Percentiles rank a stretch among this genome's conserved stretches.
phyloP scores from a whole-genome alignment of 1,284 basidiomycete species.

The Fomitopsis pinicola region DNA sequence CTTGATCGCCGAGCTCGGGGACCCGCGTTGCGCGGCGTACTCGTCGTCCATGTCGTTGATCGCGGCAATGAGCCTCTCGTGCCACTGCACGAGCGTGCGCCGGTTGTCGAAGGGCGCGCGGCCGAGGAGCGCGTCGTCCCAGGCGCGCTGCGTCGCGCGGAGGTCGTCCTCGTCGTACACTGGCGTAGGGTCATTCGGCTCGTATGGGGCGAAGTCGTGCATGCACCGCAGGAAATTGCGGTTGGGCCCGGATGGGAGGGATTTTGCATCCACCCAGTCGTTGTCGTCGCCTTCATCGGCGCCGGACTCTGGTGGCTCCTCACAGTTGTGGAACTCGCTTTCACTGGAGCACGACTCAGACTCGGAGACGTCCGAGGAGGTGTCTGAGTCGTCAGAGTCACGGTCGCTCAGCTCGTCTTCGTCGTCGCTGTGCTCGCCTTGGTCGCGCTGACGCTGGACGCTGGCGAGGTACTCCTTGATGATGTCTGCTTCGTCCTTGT shows the following conservation, averaged over 20 bases:
- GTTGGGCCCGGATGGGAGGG: neutral
- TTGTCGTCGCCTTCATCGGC: neutral
- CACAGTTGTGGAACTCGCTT: too few relatives aligned
- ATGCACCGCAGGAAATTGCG: neutral
- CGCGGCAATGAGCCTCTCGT: neutral
- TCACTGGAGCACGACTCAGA: neutral
- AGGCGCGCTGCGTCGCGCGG: neutral
- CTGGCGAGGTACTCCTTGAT: neutral
- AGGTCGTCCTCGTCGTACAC: neutral
- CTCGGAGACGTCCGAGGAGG: neutral
- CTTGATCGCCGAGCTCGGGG: neutral
- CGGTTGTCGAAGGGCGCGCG: neutral
- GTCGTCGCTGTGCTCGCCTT: neutral
- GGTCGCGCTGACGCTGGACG: neutral
- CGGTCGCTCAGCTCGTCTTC: neutral
- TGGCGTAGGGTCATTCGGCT: neutral
- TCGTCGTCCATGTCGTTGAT: neutral
- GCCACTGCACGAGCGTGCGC: neutral
- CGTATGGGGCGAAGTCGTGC: neutral
- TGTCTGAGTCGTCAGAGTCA: neutral
- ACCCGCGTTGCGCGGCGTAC: neutral
- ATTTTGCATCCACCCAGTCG: neutral
- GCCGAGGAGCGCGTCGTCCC: neutral
- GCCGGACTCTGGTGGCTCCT: neutral
- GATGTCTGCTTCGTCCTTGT: neutral